Evolutionary conservation across 495 filamentous ascomycete species (phyloP), one percentile per base, ranked within the genome.

Genomic region (Wilcoxina mikolae): DNA sequence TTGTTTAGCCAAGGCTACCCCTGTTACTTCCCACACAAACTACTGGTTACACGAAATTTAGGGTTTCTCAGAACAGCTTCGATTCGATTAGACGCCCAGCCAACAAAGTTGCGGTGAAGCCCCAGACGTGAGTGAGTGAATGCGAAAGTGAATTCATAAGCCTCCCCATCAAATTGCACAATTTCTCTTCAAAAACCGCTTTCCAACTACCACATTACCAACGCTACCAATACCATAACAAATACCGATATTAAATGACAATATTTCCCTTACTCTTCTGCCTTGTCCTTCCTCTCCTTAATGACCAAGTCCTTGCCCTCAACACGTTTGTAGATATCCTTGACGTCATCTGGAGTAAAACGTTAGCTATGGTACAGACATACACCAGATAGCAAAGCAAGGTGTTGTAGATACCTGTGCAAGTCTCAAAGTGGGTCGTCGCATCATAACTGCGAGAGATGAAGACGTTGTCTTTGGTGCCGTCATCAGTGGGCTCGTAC

Each of bases 371-470:
- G n/a, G n/a, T n/a, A n/a, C n/a, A n/a, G n/a, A n/a, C n/a, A n/a
- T n/a, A n/a, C n/a, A n/a, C n/a, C n/a, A n/a, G n/a, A n/a, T n/a
- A n/a, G n/a, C n/a, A n/a, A n/a, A n/a, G n/a, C n/a, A n/a, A n/a
- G n/a, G n/a, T n/a, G n/a, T n/a, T n/a, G n/a, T 25, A 53, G 68
- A 64, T 74, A 80, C 80, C 74, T 46, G 83, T 87, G 23, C 81
- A 84, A 11, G 87, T 94, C 77, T 99, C 91, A 63, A 99, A 99
- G 74, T 99, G 91, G 61, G 84, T 91, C 56, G 85, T 93, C 28
- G 91, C 83, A 67, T 99, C 91, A 69, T 99, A 99, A 74, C 87
- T 94, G 77, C 90, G 94, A 61, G 87, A 94, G 65, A 99, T 89
- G 74, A 87, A 99, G 69, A 99, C 84, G 68, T 87, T 85, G 71